Evolutionary conservation across 2,329 filamentous ascomycete genomes (phyloP).

Genomic region (Paecilomyces variotii): DNA sequence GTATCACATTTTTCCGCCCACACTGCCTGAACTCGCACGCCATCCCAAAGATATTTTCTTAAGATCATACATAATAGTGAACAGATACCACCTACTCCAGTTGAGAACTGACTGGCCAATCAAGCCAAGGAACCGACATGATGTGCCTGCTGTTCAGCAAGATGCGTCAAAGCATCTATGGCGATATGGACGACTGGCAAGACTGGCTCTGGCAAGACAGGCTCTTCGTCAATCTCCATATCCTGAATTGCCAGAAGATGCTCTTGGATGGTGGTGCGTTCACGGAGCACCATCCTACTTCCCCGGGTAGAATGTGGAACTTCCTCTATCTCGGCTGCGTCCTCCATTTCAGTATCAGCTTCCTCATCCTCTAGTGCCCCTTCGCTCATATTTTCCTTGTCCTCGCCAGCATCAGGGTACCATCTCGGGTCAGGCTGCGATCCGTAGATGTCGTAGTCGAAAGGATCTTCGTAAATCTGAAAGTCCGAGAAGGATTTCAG

Average conservation of each 20-base stretch:
- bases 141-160: neutral
- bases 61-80: neutral
- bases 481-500: neutral
- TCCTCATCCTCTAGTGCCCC: neutral
- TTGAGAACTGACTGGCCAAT: neutral
- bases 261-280: neutral
- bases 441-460: neutral
- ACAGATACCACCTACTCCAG: neutral
- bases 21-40: neutral
- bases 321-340: neutral
- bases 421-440: neutral
- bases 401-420: neutral
- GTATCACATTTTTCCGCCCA: neutral
- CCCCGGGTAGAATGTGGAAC: neutral
- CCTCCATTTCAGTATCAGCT: neutral
- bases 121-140: neutral
- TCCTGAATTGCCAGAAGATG: neutral
- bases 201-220: neutral
- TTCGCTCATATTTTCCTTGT: neutral
- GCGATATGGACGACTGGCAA: neutral
- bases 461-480: neutral
- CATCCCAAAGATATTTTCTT: neutral
- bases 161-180: neutral
- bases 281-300: neutral
- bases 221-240: neutral